These are phyloP conservation scores for Knoxdaviesia proteae DNA, from an alignment of 2,329 filamentous ascomycete species.

Conservation along the genomic window DNA sequence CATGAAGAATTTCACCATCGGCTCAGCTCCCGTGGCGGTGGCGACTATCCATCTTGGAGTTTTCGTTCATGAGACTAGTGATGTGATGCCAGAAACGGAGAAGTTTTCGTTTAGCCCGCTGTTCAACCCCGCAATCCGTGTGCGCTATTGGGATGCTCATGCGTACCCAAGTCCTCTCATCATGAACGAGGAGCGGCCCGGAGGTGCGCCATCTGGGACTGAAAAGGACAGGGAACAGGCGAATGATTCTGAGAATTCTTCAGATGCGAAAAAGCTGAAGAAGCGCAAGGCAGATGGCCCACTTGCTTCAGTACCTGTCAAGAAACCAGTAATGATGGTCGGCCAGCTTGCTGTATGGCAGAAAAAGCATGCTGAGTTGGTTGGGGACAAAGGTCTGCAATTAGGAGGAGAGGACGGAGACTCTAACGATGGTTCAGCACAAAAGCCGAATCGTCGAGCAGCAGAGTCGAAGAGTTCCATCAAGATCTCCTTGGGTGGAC, in stretches of 20 bases:
- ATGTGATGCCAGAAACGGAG: conserved; percentile 30
- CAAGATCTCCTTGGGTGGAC: conserved; percentile 12
- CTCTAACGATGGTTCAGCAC: not conserved
- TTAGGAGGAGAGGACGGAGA: not conserved
- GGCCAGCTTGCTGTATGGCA: conserved; percentile 24
- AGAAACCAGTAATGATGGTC: conserved; percentile 19
- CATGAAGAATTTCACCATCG: conserved; percentile 57
- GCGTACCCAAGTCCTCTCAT: conserved; percentile 48
- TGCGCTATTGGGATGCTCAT: conserved; percentile 59
- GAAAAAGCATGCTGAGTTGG: conserved; percentile 20
- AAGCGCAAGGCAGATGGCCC: conserved; percentile 30
- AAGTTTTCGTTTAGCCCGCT: conserved; percentile 49
- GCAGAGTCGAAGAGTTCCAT: conserved; percentile 6
- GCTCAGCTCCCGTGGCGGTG: conserved; percentile 47
- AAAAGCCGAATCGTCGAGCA: not conserved
- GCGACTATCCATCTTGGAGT: conserved; percentile 70
- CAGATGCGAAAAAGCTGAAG: conserved; percentile 21
- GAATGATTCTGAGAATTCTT: conserved; percentile 7
- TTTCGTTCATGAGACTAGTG: conserved; percentile 52
- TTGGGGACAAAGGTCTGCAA: conserved; percentile 4
- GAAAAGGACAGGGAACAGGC: conserved; percentile 8
- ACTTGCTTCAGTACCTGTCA: conserved; percentile 10
- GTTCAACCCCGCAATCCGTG: conserved; percentile 42
- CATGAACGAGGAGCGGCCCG: conserved; percentile 29
- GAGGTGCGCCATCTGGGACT: too few species aligned